Percentiles rank a stretch among this genome's conserved stretches.
Conservation (phyloP, 805 yeast genomes). For the Lipomyces starkeyi region DNA sequence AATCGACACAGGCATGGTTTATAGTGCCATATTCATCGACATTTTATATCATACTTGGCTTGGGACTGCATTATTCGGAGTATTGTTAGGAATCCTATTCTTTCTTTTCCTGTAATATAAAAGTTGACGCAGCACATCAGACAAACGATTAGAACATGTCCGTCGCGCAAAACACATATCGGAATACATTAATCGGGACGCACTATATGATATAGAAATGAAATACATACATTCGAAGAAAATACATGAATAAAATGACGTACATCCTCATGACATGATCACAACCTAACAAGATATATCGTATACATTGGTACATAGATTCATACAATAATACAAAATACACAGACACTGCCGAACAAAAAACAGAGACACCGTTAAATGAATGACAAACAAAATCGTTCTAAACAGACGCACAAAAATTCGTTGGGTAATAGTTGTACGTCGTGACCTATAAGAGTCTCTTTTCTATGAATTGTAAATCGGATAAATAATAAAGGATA, state of each 20-base stretch:
- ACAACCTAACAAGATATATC: constrained; percentile 5
- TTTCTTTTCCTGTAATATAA: background rate
- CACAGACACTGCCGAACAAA: background rate
- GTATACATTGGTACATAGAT: constrained; percentile 8
- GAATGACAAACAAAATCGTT: constrained; percentile 4
- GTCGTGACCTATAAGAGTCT: background rate
- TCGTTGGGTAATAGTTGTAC: background rate
- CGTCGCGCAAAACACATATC: background rate
- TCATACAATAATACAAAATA: constrained; percentile 5
- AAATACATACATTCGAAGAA: constrained; percentile 1
- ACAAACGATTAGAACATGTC: background rate
- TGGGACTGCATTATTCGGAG: background rate
- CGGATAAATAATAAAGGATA: background rate
- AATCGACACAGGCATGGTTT: constrained; percentile 1
- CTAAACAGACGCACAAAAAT: background rate
- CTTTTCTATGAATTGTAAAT: constrained; percentile 1
- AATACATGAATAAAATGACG: background rate
- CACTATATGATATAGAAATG: background rate
- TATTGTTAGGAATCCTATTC: background rate
- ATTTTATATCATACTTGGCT: background rate
- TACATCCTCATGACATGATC: constrained; percentile 6
- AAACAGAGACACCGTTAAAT: constrained; percentile 1
- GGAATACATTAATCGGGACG: background rate
- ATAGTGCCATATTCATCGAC: background rate
- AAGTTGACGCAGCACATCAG: background rate